Conservation (phyloP, 192 early-diverging fungal species). For the Backusella luteola region DNA sequence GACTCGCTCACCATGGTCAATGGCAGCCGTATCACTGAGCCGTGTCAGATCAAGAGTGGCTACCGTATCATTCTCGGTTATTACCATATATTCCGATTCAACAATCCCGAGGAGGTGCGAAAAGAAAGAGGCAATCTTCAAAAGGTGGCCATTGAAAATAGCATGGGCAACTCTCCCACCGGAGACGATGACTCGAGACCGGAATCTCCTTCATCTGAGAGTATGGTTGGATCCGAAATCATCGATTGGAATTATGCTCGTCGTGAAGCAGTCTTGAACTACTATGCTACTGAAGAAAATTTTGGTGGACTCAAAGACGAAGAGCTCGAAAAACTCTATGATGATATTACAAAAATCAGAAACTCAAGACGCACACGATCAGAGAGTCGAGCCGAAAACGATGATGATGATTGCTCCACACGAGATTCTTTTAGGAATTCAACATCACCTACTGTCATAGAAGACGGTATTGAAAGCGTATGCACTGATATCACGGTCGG, state of each 20-base stretch:
- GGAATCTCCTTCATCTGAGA: slow-evolving; percentile 33
- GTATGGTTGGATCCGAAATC: slow-evolving; percentile 45
- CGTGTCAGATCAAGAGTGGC: slow-evolving; percentile 61
- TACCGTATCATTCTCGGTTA: slow-evolving; percentile 77
- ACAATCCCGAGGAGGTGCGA: slow-evolving; percentile 77
- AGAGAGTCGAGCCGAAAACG: slow-evolving; percentile 43
- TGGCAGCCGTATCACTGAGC: slow-evolving; percentile 57
- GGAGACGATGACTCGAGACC: slow-evolving; percentile 27
- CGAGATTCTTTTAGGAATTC: slow-evolving; percentile 26
- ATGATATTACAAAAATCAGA: slow-evolving; percentile 56
- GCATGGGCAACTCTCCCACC: slow-evolving; percentile 23
- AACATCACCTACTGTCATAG: slow-evolving; percentile 20
- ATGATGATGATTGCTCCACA: slow-evolving; percentile 28
- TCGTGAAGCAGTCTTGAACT: slow-evolving; percentile 63
- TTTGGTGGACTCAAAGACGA: slow-evolving; percentile 56
- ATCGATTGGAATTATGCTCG: slow-evolving; percentile 80
- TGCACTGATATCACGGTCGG: slow-evolving; percentile 35
- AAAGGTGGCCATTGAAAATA: slow-evolving; percentile 26
- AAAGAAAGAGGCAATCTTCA: slow-evolving; percentile 50
- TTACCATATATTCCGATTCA: slow-evolving; percentile 81
- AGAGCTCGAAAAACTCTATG: slow-evolving; percentile 53
- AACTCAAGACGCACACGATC: slow-evolving; percentile 47
- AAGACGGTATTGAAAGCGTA: slow-evolving; percentile 39
- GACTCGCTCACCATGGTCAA: slow-evolving; percentile 72
- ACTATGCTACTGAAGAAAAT: slow-evolving; percentile 38